A percentile compares a stretch with the other conserved stretches of the same genome.
These are phyloP conservation scores for Colletotrichum orchidophilum DNA, from an alignment of 2,329 filamentous ascomycete genomes.

Conservation along the genomic window DNA sequence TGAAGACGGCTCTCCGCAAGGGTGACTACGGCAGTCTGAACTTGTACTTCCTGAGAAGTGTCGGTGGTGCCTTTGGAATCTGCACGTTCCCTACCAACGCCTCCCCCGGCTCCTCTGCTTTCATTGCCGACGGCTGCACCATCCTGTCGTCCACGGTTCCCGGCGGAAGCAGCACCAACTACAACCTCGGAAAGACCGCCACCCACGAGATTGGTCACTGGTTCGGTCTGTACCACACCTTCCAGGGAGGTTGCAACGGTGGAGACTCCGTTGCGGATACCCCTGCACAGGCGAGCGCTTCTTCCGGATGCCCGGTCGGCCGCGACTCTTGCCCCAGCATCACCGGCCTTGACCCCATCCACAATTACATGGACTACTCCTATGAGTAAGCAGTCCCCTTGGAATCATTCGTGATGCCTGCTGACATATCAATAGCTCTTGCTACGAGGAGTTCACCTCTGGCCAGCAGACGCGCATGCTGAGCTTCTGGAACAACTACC, in stretches of 20 bases:
- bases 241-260: slow-evolving; percentile 51
- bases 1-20: slow-evolving; percentile 57
- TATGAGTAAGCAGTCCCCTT: slow-evolving; percentile 42
- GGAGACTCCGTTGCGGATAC: slow-evolving; percentile 54
- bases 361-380: slow-evolving; percentile 41
- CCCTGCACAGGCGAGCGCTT: slow-evolving; percentile 46
- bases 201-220: slow-evolving; percentile 59
- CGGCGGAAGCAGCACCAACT: slow-evolving; percentile 46
- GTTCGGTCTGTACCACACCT: slow-evolving; percentile 59
- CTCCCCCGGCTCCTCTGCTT: slow-evolving; percentile 42
- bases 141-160: slow-evolving; percentile 49
- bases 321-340: slow-evolving; percentile 37
- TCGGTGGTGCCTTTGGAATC: slow-evolving; percentile 52
- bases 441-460: slow-evolving; percentile 55
- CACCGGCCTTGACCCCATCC: slow-evolving; percentile 36
- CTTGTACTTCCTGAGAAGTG: slow-evolving; percentile 53
- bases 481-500: slow-evolving; percentile 49
- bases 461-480: slow-evolving; percentile 53
- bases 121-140: slow-evolving; percentile 51
- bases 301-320: slow-evolving; percentile 29
- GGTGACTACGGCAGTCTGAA: slow-evolving; percentile 54
- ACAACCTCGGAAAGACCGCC: slow-evolving; percentile 43
- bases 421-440: slow-evolving; percentile 45
- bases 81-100: slow-evolving; percentile 55
- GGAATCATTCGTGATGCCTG: background rate